Evolutionary conservation across 164 flowering plant species (phyloP), one percentile per base, ranked within the genome.

Genomic region (Magnolia sinica): DNA sequence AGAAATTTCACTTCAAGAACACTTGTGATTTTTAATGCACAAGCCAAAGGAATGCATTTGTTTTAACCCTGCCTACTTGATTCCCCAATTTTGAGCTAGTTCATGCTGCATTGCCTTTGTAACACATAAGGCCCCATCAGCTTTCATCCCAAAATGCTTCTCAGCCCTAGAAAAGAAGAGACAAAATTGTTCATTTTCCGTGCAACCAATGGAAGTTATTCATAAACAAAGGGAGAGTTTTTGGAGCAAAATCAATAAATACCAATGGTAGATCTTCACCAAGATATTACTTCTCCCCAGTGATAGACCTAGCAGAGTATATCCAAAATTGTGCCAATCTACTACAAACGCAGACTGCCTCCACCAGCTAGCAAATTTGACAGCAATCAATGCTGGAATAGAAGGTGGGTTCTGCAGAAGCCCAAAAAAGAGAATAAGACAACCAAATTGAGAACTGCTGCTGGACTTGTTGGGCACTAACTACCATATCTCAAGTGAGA

Each of bases 281-380:
- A 92, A 90, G 31, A 68, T 82, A 83, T 88, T 91, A 76, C 82
- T 91, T 82, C 98, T 87, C 79, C 99, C 99, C 71, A 96, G 86
- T 70, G 98, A 91, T 76, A 96, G 68, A 0, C 86, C 91, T 66
- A 96, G 84, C 66, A 96, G 76, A 10, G 99, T 96, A 73, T 92
- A 91, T 77, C 99, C 99, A 87, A 95, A 93, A 82, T 93, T 95
- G 85, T 96, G 99, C 99, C 96, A 92, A 87, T 96, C 99, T 64
- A 96, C 78, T 59, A 95, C 74, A 78, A 90, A 86, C 22, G 89
- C 80, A 64, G 96, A 88, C 18, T 69, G 75, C 83, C 92, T 86
- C 74, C 88, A 68, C 89, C 89, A 89, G 87, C 99, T 92, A 29
- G 93, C 98, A 92, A 91, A 92, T 87, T 86, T 88, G 55, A 91